phyloP scores from a whole-genome alignment of 2,329 filamentous ascomycete species.

The Scolecobasidium constrictum region DNA sequence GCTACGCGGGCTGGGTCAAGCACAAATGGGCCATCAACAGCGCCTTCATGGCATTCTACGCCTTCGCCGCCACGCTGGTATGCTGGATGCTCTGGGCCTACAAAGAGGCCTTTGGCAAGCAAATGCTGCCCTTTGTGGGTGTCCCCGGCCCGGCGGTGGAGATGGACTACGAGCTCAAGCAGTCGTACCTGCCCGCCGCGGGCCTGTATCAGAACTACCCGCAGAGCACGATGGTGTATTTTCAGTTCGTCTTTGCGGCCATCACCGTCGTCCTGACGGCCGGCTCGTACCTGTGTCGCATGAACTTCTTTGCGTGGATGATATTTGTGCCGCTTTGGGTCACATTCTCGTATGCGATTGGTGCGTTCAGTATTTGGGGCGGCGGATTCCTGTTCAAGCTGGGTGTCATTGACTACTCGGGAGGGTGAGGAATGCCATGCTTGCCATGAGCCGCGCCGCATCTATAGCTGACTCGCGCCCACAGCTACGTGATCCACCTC shows the following conservation, averaged over 20 bases:
- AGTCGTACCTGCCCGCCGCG: constrained; percentile 32
- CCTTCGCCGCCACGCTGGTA: constrained; percentile 36
- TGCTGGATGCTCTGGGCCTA: constrained; percentile 41
- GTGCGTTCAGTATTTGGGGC: constrained; percentile 34
- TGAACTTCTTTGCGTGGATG: constrained; percentile 43
- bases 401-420: constrained; percentile 36
- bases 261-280: constrained; percentile 39
- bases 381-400: constrained; percentile 34
- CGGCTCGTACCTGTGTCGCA: constrained; percentile 35
- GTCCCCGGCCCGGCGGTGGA: not conserved
- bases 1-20: constrained; percentile 31
- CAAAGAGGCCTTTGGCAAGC: constrained; percentile 36
- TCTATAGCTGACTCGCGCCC: not conserved
- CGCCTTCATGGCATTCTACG: constrained; percentile 42
- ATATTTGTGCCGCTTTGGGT: constrained; percentile 43
- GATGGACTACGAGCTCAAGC: not conserved
- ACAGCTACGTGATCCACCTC: constrained; percentile 38
- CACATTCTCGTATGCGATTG: constrained; percentile 30
- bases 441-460: not conserved
- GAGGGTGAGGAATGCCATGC: constrained; percentile 14
- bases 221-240: constrained; percentile 40
- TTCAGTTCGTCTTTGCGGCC: constrained; percentile 43
- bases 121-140: constrained; percentile 38
- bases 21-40: constrained; percentile 34
- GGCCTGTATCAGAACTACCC: constrained; percentile 31